Evolutionary conservation across 768 basidiomycete genomes (phyloP).

Genomic region (Russula foetens): DNA sequence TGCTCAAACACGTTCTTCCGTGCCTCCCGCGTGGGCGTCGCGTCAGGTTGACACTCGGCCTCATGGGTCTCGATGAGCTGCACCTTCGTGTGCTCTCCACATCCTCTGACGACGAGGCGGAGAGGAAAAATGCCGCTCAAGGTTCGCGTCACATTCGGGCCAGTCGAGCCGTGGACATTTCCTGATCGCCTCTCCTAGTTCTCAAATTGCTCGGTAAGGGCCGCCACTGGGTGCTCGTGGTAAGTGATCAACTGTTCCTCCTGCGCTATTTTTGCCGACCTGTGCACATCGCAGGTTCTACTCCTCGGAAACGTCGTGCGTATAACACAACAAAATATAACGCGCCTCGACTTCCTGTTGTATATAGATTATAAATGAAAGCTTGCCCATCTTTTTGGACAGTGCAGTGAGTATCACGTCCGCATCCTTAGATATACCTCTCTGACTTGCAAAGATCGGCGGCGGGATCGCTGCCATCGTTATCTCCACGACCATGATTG

Average conservation of each 20-base stretch:
- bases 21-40: background rate
- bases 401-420: conserved; percentile 39
- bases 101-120: conserved; percentile 65
- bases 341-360: background rate
- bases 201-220: conserved; percentile 41
- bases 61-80: conserved; percentile 91
- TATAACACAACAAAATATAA: background rate
- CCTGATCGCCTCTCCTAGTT: conserved; percentile 27
- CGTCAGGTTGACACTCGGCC: conserved; percentile 75
- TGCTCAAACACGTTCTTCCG: background rate
- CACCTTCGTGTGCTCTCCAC: conserved; percentile 80
- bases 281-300: conserved; percentile 46
- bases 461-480: conserved; percentile 70
- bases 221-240: conserved; percentile 84
- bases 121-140: conserved; percentile 62
- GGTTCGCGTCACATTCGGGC: conserved; percentile 33
- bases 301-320: conserved; percentile 83
- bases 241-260: conserved; percentile 26
- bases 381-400: conserved; percentile 76
- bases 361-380: conserved; percentile 67
- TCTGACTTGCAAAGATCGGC: conserved; percentile 32
- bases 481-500: conserved; percentile 71
- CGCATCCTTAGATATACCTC: background rate
- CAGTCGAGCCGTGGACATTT: background rate
- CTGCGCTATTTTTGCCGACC: conserved; percentile 13